phyloP scores from a whole-genome alignment of 169 alveolate genomes.

The Plasmodium yoelii region DNA sequence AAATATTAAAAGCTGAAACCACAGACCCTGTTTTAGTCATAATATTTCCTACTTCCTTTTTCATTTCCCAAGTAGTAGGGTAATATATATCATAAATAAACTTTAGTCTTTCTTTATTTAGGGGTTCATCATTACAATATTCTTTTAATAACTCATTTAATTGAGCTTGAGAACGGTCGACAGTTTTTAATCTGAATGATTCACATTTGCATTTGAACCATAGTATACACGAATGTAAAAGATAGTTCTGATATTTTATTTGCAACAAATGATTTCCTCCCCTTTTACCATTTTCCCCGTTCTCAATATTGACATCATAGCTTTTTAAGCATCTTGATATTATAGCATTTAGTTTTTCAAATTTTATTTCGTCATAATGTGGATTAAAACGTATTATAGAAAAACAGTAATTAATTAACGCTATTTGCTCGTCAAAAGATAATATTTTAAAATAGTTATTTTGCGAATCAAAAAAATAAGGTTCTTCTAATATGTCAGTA shows the following conservation, averaged over 20 bases:
- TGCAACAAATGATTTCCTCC: conserved; percentile 36
- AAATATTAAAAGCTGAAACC: conserved; percentile 82
- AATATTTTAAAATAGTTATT: conserved; percentile 66
- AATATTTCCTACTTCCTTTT: conserved; percentile 80
- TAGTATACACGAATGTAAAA: conserved; percentile 79
- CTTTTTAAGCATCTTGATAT: conserved; percentile 78
- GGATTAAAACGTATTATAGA: conserved; percentile 78
- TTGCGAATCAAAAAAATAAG: conserved; percentile 78
- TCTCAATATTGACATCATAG: conserved; percentile 27
- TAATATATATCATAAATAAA: conserved; percentile 80
- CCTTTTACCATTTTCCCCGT: background rate
- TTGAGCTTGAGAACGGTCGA: conserved; percentile 84
- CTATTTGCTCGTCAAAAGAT: conserved; percentile 78
- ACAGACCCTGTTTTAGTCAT: conserved; percentile 84
- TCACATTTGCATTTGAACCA: conserved; percentile 85
- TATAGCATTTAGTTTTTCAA: conserved; percentile 82
- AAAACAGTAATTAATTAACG: conserved; percentile 78
- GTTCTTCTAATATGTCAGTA: conserved; percentile 85
- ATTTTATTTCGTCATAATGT: conserved; percentile 80
- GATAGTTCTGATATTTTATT: conserved; percentile 75
- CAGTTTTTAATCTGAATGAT: conserved; percentile 79
- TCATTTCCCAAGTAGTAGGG: conserved; percentile 84
- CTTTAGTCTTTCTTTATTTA: conserved; percentile 74
- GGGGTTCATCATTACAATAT: conserved; percentile 65
- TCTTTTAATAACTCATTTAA: conserved; percentile 80